Percentiles rank a stretch among this genome's conserved stretches.
Evolutionary conservation across 306 rosid species (phyloP).

Genomic region (Malus fusca): DNA sequence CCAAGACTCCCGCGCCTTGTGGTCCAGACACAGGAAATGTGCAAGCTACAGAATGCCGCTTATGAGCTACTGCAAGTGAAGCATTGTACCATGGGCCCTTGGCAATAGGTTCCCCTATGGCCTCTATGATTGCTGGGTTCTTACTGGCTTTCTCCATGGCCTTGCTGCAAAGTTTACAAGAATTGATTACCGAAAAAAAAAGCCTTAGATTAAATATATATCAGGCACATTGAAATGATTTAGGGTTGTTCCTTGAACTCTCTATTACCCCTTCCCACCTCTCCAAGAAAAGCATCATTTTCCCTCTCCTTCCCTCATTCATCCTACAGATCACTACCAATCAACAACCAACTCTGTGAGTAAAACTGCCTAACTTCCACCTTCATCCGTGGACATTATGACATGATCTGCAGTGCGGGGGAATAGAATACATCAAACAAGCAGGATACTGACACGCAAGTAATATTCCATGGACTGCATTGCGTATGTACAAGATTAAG

Average conservation of each 20-base stretch:
- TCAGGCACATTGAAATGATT: background rate
- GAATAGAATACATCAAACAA: background rate
- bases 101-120: constrained; percentile 80
- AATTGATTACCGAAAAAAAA: background rate
- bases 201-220: background rate
- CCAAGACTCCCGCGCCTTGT: constrained; percentile 66
- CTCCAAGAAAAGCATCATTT: background rate
- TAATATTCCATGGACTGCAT: background rate
- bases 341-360: background rate
- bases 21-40: constrained; percentile 89
- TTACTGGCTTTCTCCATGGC: constrained; percentile 71
- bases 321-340: background rate
- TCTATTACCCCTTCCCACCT: background rate
- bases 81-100: constrained; percentile 97
- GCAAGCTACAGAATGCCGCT: constrained; percentile 83
- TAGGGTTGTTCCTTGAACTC: background rate
- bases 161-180: constrained; percentile 48
- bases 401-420: background rate
- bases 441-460: background rate
- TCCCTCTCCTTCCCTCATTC: background rate
- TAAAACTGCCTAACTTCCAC: background rate
- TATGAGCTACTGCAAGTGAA: constrained; percentile 86
- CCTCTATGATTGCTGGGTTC: constrained; percentile 57
- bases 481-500: background rate
- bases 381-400: background rate